Percentiles rank a stretch among this genome's conserved stretches.
phyloP scores from a whole-genome alignment of 108 stramenopile genomes.

The Heterococcus sp. region DNA sequence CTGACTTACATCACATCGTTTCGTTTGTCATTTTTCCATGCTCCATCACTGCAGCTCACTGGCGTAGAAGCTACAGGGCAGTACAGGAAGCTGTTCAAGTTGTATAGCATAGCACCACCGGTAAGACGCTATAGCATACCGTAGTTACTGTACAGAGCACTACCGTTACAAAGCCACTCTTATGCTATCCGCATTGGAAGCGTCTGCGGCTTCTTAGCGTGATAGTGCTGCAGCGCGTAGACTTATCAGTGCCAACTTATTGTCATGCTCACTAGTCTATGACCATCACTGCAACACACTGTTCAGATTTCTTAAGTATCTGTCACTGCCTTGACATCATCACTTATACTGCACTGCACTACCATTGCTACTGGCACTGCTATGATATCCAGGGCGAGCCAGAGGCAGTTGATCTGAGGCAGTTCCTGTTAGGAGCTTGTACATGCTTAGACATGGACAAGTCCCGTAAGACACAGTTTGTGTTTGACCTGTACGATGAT shows the following conservation, averaged over 20 bases:
- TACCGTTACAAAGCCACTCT: no score
- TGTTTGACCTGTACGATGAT: constrained; percentile 71
- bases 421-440: constrained; percentile 66
- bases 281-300: background rate
- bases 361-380: background rate
- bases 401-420: background rate
- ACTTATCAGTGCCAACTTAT: no score
- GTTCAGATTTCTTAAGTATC: background rate
- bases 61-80: constrained; percentile 64
- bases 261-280: no score
- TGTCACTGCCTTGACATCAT: background rate
- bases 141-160: no score
- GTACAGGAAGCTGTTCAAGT: constrained; percentile 60
- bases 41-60: constrained; percentile 57
- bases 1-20: background rate
- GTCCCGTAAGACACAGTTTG: constrained; percentile 57
- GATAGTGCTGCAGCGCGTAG: no score
- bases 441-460: constrained; percentile 61
- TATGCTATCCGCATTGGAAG: no score
- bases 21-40: background rate
- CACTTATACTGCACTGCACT: background rate
- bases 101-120: constrained; percentile 13
- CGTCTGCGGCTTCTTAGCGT: no score
- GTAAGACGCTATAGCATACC: no score
- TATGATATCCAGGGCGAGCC: background rate